phyloP scores from a whole-genome alignment of 768 basidiomycete genomes.

The Rhizopogon vesiculosus region DNA sequence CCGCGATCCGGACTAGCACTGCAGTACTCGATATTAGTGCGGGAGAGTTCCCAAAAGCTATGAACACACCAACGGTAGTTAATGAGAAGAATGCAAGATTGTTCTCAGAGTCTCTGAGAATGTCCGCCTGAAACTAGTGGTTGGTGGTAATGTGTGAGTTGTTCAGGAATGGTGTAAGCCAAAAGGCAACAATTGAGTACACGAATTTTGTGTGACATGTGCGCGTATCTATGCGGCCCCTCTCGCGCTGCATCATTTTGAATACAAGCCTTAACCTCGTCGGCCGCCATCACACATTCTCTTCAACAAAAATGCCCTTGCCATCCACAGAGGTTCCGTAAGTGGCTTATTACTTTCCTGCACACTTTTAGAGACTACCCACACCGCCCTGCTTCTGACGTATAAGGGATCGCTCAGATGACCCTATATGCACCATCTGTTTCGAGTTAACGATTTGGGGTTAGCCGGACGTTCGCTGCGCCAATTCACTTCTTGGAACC shows the following conservation, averaged over 20 bases:
- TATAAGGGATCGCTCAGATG: neutral
- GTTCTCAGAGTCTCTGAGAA: constrained; percentile 9
- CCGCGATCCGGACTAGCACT: neutral
- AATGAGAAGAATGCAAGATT: constrained; percentile 11
- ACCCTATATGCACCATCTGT: neutral
- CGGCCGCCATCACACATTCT: constrained; percentile 1
- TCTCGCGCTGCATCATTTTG: constrained; percentile 3
- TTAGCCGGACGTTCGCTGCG: constrained; percentile 1
- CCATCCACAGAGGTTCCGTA: constrained; percentile 12
- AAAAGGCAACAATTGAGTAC: neutral
- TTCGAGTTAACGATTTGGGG: neutral
- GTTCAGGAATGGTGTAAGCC: neutral
- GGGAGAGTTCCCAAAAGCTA: neutral
- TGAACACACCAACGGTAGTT: neutral
- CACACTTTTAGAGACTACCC: neutral
- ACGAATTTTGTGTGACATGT: neutral
- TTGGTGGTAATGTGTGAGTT: constrained; percentile 5
- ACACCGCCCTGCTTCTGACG: neutral
- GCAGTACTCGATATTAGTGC: too few species aligned
- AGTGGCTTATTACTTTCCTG: constrained; percentile 4
- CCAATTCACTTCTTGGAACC: neutral
- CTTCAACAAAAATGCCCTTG: constrained; percentile 8
- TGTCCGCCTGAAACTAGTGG: constrained; percentile 1
- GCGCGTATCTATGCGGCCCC: constrained; percentile 4
- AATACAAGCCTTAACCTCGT: neutral